Base-by-base conservation (phyloP, 495 filamentous ascomycete species). In the Neurospora sp. region DNA sequence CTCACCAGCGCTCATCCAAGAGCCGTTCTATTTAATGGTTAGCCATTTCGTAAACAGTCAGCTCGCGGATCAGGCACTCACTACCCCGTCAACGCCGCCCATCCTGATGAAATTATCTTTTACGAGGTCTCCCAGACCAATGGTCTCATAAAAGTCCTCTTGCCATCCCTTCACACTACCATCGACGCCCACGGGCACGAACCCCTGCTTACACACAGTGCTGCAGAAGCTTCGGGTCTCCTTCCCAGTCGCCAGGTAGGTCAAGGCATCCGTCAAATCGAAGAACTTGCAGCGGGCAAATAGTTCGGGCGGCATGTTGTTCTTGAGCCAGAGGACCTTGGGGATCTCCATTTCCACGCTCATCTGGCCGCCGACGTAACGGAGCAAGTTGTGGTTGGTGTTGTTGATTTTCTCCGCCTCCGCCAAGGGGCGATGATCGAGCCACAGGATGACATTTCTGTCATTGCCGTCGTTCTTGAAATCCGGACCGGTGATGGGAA, bases 341-440 rank as follows among this genome's bases (percentile, higher is more conserved):
- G 96, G 96, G 37, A 98, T 94, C 80, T 99, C 96, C 96, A 99
- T 99, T 85, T 99, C 96, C 76, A 97, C 92, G 77, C 92, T 96
- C 96, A 99, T 98, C 77, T 89, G 94, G 46, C 96, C 95, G 69
- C 96, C 96, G 6, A 99, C 95, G 81, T 98, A 99, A 70, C 92
- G 90, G 42, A 99, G 88, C n/a, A 99, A 86, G 76, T 94, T 93
- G 84, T 98, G 96, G 70, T 90, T 88, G 3, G 96, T 97, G 16
- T 90, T 90, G 83, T 98, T 98, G 84, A 99, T 96, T 80, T 91
- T 90, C 23, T 90, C 89, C 14, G 96, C 94, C 84, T 99, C 95
- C 73, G 92, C 89, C 23, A 94, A 88, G 2, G 96, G 93, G 54
- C 96, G 89, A 81, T 98, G 94, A 79, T 97, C 94, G 18, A 97